These are phyloP conservation scores for Aspergillus aculeatinus DNA, from an alignment of 2,329 filamentous ascomycete genomes.

Conservation along the genomic window DNA sequence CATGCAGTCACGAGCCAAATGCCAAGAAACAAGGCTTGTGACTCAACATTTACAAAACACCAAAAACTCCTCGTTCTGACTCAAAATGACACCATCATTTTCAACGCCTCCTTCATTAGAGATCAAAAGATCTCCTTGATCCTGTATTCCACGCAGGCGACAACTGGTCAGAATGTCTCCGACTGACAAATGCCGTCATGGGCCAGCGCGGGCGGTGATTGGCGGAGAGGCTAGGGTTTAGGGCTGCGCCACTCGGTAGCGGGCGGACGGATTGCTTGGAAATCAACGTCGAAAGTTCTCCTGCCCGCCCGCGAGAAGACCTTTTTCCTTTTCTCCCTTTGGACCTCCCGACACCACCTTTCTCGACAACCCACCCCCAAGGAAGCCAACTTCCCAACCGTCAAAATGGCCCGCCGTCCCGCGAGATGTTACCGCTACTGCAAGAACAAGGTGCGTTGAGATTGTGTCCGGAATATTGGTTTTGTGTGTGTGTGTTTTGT, in stretches of 20 bases:
- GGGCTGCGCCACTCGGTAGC: conserved; percentile 44
- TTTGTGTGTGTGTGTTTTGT: conserved; percentile 26
- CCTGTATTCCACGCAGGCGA: background rate
- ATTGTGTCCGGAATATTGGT: conserved; percentile 15
- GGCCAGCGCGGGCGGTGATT: conserved; percentile 21
- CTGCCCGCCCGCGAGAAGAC: conserved; percentile 22
- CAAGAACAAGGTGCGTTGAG: conserved; percentile 94
- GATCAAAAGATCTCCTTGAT: background rate
- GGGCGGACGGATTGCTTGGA: conserved; percentile 39
- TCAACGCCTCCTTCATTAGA: background rate
- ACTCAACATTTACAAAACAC: background rate
- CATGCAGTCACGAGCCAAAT: background rate
- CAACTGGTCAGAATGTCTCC: conserved; percentile 10
- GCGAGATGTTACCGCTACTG: conserved; percentile 99
- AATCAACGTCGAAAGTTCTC: conserved; percentile 39
- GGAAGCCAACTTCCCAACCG: conserved; percentile 54
- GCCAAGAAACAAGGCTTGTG: background rate
- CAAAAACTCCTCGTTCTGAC: background rate
- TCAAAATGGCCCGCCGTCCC: conserved; percentile 98
- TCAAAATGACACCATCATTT: background rate
- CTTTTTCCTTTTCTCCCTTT: conserved; percentile 28
- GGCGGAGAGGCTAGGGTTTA: conserved; percentile 40
- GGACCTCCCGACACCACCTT: conserved; percentile 34
- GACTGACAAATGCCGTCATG: conserved; percentile 26
- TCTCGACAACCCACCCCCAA: conserved; percentile 42